These are phyloP conservation scores for Raffaelea albimanens DNA, from an alignment of 2,329 filamentous ascomycete genomes.

Conservation along the genomic window DNA sequence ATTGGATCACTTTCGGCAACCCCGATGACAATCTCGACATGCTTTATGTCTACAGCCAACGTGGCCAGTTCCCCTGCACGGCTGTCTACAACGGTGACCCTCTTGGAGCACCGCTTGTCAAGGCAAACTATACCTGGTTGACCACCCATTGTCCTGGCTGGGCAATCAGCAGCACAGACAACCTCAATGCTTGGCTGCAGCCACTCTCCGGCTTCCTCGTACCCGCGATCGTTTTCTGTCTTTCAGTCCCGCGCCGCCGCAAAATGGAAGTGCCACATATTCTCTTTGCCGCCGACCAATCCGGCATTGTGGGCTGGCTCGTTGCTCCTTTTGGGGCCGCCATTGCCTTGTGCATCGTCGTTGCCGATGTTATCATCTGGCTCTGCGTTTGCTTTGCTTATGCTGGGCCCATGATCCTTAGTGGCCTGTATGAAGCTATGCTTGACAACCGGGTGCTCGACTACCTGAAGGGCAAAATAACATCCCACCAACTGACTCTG, in stretches of 20 bases:
- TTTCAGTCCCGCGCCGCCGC: constrained; percentile 17
- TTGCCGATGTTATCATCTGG: constrained; percentile 19
- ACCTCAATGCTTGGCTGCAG: constrained; percentile 17
- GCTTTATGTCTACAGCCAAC: constrained; percentile 5
- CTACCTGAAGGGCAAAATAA: constrained; percentile 13
- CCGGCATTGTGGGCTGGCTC: constrained; percentile 10
- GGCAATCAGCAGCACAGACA: constrained; percentile 12
- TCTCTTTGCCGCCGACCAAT: constrained; percentile 13
- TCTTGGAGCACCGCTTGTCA: constrained; percentile 13
- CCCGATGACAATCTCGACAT: constrained; percentile 5
- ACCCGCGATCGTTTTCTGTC: constrained; percentile 19
- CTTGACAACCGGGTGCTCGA: constrained; percentile 17
- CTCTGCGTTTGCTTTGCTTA: constrained; percentile 19
- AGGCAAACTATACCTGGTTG: constrained; percentile 13
- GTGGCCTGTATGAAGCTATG: constrained; percentile 20
- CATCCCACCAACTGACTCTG: constrained; percentile 13
- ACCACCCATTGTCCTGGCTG: constrained; percentile 16
- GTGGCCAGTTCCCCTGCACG: constrained; percentile 16
- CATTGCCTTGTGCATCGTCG: constrained; percentile 13
- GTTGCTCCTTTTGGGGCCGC: constrained; percentile 9
- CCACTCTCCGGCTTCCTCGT: constrained; percentile 18
- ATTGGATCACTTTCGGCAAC: constrained; percentile 8
- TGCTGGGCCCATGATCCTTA: constrained; percentile 20
- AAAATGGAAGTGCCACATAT: constrained; percentile 13
- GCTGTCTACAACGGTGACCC: constrained; percentile 13